These are phyloP conservation scores for Inga laurina DNA, from an alignment of 306 rosid species.

Conservation along the genomic window DNA sequence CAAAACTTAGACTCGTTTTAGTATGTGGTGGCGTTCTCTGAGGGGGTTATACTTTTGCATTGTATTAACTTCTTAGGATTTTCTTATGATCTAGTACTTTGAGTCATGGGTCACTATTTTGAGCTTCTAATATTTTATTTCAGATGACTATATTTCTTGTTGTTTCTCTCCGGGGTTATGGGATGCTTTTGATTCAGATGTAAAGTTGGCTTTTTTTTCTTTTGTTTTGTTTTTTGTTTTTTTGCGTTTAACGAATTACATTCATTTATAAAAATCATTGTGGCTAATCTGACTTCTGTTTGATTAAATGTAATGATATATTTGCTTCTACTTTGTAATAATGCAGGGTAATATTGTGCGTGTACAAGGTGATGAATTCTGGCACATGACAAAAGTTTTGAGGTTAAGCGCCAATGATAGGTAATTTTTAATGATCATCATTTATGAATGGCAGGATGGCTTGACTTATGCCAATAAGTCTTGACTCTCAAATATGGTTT, in stretches of 20 bases:
- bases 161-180: neutral
- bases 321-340: constrained; percentile 7
- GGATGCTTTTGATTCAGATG: neutral
- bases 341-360: constrained; percentile 74
- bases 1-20: neutral
- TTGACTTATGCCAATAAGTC: neutral
- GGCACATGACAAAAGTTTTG: constrained; percentile 93
- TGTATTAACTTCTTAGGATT: neutral
- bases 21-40: neutral
- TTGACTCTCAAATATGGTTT: constrained; percentile 8
- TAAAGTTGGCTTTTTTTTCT: neutral
- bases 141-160: neutral
- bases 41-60: neutral
- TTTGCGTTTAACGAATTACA: neutral
- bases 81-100: neutral
- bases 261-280: neutral
- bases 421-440: constrained; percentile 39
- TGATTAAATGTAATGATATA: neutral
- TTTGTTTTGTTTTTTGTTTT: neutral
- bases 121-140: constrained; percentile 7
- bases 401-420: constrained; percentile 73
- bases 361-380: constrained; percentile 83
- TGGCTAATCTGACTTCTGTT: neutral
- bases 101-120: neutral
- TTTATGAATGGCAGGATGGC: constrained; percentile 3